phyloP scores from a whole-genome alignment of 2,329 filamentous ascomycete species.

The Colletotrichum lindemuthianum region DNA sequence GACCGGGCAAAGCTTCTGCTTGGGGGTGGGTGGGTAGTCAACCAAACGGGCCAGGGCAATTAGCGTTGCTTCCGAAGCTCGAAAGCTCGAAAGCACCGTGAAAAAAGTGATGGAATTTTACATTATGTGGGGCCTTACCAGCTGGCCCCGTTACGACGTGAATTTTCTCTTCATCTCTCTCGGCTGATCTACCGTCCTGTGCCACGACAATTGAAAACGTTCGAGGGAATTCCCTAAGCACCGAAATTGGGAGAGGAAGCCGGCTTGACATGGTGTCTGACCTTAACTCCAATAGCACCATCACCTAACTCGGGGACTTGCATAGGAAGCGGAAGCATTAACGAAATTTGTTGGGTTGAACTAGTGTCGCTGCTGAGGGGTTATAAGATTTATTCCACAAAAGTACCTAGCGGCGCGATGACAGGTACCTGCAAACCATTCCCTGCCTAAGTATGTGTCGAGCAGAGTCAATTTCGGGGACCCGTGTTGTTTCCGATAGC shows the following conservation, averaged over 20 bases:
- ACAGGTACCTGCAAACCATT: no score
- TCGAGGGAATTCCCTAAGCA: no score
- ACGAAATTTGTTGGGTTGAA: conserved; percentile 31
- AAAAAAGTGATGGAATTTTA: conserved; percentile 2
- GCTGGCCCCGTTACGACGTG: conserved; percentile 1
- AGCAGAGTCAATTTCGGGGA: neutral
- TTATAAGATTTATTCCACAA: neutral
- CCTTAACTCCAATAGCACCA: no score
- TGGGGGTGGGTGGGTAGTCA: neutral
- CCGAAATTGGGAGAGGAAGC: no score
- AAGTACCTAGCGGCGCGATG: no score
- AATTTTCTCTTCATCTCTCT: neutral
- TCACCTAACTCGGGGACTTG: no score
- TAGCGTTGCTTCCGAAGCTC: conserved; percentile 8
- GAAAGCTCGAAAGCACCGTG: conserved; percentile 5
- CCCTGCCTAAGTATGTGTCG: no score
- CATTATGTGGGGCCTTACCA: neutral
- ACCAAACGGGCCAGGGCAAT: neutral
- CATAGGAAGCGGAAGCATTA: neutral
- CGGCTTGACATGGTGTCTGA: no score
- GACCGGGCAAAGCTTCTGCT: no score
- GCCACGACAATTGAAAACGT: no score
- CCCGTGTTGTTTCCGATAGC: neutral
- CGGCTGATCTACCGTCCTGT: no score
- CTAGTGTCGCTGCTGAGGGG: conserved; percentile 18